phyloP scores from a whole-genome alignment of 1,284 basidiomycete species.

The Ganoderma lucidum region DNA sequence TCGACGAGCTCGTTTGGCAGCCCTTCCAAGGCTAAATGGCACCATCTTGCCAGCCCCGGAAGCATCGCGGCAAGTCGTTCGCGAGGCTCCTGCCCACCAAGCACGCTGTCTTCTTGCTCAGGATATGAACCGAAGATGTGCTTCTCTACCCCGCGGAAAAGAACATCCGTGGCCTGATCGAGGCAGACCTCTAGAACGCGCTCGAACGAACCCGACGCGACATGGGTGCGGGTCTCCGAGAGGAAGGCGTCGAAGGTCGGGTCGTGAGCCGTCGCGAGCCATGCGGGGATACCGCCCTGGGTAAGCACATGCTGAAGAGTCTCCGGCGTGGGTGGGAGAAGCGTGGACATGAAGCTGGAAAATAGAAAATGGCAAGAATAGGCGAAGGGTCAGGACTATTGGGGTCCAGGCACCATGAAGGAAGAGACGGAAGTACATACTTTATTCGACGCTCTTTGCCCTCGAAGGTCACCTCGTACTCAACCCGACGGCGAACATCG shows the following conservation, averaged over 20 bases:
- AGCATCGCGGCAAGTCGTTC: constrained; percentile 73
- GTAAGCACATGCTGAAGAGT: constrained; percentile 73
- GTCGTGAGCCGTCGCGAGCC: constrained; percentile 45
- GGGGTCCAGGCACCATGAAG: background rate
- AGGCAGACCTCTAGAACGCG: constrained; percentile 73
- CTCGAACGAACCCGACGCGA: constrained; percentile 76
- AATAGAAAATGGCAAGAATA: constrained; percentile 14
- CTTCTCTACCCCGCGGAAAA: constrained; percentile 62
- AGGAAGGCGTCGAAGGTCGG: constrained; percentile 70
- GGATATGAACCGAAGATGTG: constrained; percentile 56
- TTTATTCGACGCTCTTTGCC: constrained; percentile 64
- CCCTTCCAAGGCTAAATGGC: constrained; percentile 71
- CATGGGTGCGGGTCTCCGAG: constrained; percentile 69
- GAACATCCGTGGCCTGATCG: constrained; percentile 67
- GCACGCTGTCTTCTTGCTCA: constrained; percentile 27
- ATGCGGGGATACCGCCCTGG: constrained; percentile 60
- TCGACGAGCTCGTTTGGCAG: constrained; percentile 87
- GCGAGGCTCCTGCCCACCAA: constrained; percentile 34
- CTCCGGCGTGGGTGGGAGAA: constrained; percentile 76
- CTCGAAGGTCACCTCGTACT: constrained; percentile 73
- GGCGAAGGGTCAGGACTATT: background rate
- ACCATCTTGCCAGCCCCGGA: constrained; percentile 82
- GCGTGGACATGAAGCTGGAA: constrained; percentile 73
- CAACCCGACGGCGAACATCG: constrained; percentile 78
- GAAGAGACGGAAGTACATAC: constrained; percentile 43